Evolutionary conservation across 73 alveolate species (phyloP).

Genomic region (Breviolum minutum): DNA sequence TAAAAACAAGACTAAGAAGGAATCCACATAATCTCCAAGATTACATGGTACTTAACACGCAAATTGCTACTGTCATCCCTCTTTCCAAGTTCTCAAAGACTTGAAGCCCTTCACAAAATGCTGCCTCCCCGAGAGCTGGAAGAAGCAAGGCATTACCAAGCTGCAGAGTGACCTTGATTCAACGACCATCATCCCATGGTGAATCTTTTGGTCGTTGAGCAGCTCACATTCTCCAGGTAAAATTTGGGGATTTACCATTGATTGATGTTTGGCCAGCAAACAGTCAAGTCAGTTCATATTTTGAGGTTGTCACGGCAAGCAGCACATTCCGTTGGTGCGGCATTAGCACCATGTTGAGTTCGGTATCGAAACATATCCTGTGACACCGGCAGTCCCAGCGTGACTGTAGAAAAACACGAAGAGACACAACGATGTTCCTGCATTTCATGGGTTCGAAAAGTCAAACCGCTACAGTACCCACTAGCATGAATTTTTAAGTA

Average conservation of each 20-base stretch:
- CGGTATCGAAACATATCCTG: constrained; percentile 46
- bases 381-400: too few species aligned
- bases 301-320: background rate
- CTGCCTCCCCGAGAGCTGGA: constrained; percentile 3
- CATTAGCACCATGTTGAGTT: background rate
- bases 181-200: background rate
- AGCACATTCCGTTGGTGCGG: background rate
- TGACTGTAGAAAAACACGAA: background rate
- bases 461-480: background rate
- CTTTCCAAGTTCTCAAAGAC: too few species aligned
- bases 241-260: background rate
- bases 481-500: background rate
- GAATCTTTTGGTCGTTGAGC: background rate
- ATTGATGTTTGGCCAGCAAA: background rate
- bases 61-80: too few species aligned
- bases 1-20: too few species aligned
- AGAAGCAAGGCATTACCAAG: background rate
- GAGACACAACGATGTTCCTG: background rate
- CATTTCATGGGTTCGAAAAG: background rate
- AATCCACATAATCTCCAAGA: too few species aligned
- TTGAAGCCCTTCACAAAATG: too few species aligned
- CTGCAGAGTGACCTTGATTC: background rate
- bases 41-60: too few species aligned
- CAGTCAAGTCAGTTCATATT: background rate
- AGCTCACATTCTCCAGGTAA: background rate